A percentile compares a stretch with the other conserved stretches of the same genome.
phyloP scores from a whole-genome alignment of 805 yeast genomes.

The Candida nitratophila region DNA sequence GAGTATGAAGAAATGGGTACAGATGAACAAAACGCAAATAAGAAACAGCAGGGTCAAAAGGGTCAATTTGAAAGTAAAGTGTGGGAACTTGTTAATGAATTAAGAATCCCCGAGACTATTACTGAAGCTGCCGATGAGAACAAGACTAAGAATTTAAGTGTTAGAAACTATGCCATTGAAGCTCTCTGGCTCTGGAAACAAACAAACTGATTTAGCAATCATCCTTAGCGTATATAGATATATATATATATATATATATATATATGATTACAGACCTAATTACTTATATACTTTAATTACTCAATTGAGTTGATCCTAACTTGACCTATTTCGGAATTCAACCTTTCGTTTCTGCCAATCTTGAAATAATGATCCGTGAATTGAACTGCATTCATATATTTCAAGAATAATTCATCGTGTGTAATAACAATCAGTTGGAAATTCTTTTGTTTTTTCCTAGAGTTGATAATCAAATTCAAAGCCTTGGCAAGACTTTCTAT shows the following conservation, averaged over 20 bases:
- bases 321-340: constrained; percentile 61
- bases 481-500: constrained; percentile 83
- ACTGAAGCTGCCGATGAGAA: constrained; percentile 63
- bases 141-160: constrained; percentile 59
- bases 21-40: constrained; percentile 28
- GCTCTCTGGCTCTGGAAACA: constrained; percentile 85
- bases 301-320: constrained; percentile 20
- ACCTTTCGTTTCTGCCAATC: constrained; percentile 72
- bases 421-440: constrained; percentile 94
- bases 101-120: constrained; percentile 58
- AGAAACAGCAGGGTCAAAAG: constrained; percentile 24
- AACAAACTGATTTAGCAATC: constrained; percentile 35
- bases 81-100: constrained; percentile 65
- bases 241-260: neutral
- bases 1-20: constrained; percentile 25
- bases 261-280: no score
- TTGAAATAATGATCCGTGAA: constrained; percentile 85
- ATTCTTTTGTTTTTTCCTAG: constrained; percentile 71
- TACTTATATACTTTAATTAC: no score
- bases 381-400: constrained; percentile 75
- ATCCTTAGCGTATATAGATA: neutral
- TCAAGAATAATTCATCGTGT: constrained; percentile 88
- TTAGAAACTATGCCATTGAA: constrained; percentile 77
- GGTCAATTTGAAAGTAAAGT: constrained; percentile 44
- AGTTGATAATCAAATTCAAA: constrained; percentile 63